Conservation (phyloP, 148 eudicot species). For the Spergularia bocconei region DNA sequence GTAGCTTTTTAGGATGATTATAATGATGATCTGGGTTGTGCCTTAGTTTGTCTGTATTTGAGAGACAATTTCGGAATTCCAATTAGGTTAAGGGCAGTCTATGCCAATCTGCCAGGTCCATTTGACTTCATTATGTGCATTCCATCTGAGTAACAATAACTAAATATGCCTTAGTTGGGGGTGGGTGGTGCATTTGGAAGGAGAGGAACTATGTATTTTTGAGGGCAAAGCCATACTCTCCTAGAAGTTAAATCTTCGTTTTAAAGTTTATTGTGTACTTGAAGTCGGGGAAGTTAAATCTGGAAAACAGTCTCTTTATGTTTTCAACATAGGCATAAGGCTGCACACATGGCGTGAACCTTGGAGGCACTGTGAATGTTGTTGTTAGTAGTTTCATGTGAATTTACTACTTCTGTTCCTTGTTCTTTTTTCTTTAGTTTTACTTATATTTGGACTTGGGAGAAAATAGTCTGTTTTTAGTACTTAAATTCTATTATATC, state of each 20-base stretch:
- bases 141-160: not conserved
- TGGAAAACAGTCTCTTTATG: no score
- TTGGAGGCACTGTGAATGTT: no score
- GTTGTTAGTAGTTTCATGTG: not conserved
- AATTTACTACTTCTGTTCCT: not conserved
- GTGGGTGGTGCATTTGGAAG: no score
- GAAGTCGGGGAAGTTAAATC: no score
- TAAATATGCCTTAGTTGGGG: not conserved
- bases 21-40: not conserved
- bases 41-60: not conserved
- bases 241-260: no score
- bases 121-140: not conserved
- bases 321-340: no score
- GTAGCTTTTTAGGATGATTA: not conserved
- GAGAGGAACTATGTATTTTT: no score
- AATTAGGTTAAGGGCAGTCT: not conserved
- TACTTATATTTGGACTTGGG: not conserved
- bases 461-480: not conserved
- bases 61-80: not conserved
- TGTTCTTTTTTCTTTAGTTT: not conserved
- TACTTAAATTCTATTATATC: not conserved
- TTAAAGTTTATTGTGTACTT: no score
- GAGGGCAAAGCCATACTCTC: no score
- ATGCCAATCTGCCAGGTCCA: slow-evolving; percentile 1
- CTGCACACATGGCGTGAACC: no score